Percentiles rank a stretch among this genome's conserved stretches.
Conservation (phyloP, 768 basidiomycete species). For the Erythrobasidium yunnanense region DNA sequence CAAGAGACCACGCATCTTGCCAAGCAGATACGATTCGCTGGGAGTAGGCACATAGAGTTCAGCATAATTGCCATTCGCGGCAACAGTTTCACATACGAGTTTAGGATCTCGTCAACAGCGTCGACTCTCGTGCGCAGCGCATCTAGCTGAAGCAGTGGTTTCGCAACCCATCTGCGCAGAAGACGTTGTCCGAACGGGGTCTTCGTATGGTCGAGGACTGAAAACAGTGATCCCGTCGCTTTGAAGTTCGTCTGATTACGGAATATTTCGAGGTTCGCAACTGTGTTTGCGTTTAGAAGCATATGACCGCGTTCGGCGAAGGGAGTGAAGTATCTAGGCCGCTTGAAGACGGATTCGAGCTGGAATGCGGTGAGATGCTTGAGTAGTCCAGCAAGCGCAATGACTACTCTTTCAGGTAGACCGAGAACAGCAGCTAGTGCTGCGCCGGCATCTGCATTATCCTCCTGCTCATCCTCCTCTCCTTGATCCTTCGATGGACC, state of each 20-base stretch:
- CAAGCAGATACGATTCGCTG: slow-evolving; percentile 5
- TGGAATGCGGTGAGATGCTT: slow-evolving; percentile 61
- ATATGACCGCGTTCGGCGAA: slow-evolving; percentile 72
- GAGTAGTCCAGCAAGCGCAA: slow-evolving; percentile 64
- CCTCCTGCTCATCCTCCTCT: slow-evolving; percentile 40
- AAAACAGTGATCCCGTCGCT: slow-evolving; percentile 64
- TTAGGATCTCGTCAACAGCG: slow-evolving; percentile 69
- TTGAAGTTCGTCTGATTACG: slow-evolving; percentile 73
- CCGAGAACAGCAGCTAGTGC: slow-evolving; percentile 54
- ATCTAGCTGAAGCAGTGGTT: slow-evolving; percentile 62
- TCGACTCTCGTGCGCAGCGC: slow-evolving; percentile 64
- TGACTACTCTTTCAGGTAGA: slow-evolving; percentile 53
- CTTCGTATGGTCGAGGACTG: slow-evolving; percentile 72
- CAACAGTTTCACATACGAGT: slow-evolving; percentile 34
- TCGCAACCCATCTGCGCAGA: slow-evolving; percentile 73
- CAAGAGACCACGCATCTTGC: slow-evolving; percentile 48
- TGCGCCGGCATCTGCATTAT: slow-evolving; percentile 3
- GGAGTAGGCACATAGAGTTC: slow-evolving; percentile 51
- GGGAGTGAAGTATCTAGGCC: slow-evolving; percentile 60
- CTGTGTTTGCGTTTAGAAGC: slow-evolving; percentile 76
- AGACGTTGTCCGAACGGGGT: slow-evolving; percentile 80
- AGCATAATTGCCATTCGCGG: slow-evolving; percentile 54
- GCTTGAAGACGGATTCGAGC: slow-evolving; percentile 65
- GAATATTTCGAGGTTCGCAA: slow-evolving; percentile 83
- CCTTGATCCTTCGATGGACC: slow-evolving; percentile 34